These are phyloP conservation scores for Endoconidiophora laricicola DNA, from an alignment of 2,329 filamentous ascomycete species.

Conservation along the genomic window DNA sequence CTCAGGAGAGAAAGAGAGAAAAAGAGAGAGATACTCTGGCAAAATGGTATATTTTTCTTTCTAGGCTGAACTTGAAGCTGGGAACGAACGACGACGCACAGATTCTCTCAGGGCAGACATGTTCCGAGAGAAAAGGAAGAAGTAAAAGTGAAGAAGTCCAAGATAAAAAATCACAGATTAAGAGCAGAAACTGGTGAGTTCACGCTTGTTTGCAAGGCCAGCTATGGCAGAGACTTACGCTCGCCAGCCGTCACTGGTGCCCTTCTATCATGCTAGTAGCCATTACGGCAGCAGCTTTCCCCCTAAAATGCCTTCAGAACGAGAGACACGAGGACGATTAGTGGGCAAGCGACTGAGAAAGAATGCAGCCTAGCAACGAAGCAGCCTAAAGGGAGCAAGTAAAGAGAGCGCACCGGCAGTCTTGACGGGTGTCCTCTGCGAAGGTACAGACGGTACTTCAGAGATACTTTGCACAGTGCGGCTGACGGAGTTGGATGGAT, in stretches of 20 bases:
- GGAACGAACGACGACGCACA: neutral
- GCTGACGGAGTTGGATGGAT: neutral
- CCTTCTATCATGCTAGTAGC: too few relatives aligned
- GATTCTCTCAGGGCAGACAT: neutral
- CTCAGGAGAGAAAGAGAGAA: too few relatives aligned
- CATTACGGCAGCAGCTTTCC: too few relatives aligned
- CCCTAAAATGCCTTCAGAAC: too few relatives aligned
- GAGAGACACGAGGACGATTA: neutral
- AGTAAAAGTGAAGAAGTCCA: neutral
- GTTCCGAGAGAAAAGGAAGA: neutral
- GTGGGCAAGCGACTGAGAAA: neutral
- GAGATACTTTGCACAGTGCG: conserved; percentile 4
- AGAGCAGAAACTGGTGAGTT: neutral
- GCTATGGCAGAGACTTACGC: too few relatives aligned
- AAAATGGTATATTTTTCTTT: too few relatives aligned
- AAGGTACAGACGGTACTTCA: neutral
- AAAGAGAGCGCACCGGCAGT: neutral
- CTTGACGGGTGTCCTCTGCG: too few relatives aligned
- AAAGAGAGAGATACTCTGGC: too few relatives aligned
- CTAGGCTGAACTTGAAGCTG: too few relatives aligned
- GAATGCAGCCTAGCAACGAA: too few relatives aligned
- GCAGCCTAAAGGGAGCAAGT: neutral
- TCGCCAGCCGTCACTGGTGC: too few relatives aligned
- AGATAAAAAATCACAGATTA: neutral
- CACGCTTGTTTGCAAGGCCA: too few relatives aligned